Evolutionary conservation across 169 alveolate genomes (phyloP), one percentile per base, ranked within the genome.

Genomic region (Cardiosporidium cionae): DNA sequence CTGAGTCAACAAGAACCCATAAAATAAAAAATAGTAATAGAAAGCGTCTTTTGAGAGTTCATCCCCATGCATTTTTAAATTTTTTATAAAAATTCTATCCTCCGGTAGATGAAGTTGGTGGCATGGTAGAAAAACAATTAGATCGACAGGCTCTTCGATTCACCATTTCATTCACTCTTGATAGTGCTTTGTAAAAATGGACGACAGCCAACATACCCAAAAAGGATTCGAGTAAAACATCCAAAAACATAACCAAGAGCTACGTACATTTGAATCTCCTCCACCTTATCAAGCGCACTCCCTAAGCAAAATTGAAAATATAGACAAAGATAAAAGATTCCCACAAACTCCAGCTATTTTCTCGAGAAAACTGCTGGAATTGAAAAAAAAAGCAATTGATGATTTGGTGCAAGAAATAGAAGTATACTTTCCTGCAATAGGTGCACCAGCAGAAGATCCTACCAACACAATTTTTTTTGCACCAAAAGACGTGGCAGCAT

Each of bases 381-480:
- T 44, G 58, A 16, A n/a, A 16, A 44, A n/a, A n/a, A 44, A 16
- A 16, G 58, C n/a, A n/a, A 44, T 44, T 16, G 58, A 44, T 44
- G 58, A 16, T 16, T 44, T 44, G 16, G 58, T 44, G 58, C n/a
- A 44, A 44, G 58, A 16, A 44, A 44, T 44, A n/a, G 16, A 16
- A 16, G n/a, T 28, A 32, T 9, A 23, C 79, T 63, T 22, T 63
- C 83, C 83, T 7, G 85, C 86, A 33, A 84, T 80, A 16, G 89
- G 83, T 22, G 89, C 86, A 32, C 89, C 89, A 7, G 89, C 89
- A 27, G 89, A 84, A 1, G 89, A 80, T n/a, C 89, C 89, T 28
- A 84, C 72, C 34, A 84, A 77, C 62, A 84, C 62, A 31, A 84
- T 70, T 16, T 27, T 69, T 32, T 52, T 9, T 0, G 73, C 73